These are phyloP conservation scores for Diaporthe citrichinensis DNA, from an alignment of 2,329 filamentous ascomycete genomes.

Conservation along the genomic window DNA sequence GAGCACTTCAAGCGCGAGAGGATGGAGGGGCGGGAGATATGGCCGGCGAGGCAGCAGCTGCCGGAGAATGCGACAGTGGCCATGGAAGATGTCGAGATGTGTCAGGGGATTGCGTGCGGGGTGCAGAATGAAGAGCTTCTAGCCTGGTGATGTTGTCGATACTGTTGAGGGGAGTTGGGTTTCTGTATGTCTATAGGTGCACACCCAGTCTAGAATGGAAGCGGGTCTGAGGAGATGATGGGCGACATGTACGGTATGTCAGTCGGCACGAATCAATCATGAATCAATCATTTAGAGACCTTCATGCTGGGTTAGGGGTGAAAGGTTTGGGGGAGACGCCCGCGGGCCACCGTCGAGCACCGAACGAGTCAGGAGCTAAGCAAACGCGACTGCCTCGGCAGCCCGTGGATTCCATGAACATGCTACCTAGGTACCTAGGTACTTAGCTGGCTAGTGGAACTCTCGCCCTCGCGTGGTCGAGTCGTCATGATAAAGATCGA, in stretches of 20 bases:
- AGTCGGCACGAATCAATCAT: not conserved
- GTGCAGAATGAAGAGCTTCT: conserved; percentile 15
- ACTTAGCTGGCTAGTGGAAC: not conserved
- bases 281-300: not conserved
- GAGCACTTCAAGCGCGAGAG: conserved; percentile 28
- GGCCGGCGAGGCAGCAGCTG: conserved; percentile 15
- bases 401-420: not conserved
- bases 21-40: conserved; percentile 11
- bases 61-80: not conserved
- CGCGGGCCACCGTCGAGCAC: not conserved
- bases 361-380: not conserved
- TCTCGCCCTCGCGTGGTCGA: not conserved
- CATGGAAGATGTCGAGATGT: conserved; percentile 15
- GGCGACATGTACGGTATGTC: not conserved
- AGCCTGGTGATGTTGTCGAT: not conserved
- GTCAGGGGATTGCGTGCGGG: not conserved
- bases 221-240: not conserved
- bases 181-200: not conserved
- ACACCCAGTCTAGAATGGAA: not conserved
- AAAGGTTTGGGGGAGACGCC: not conserved
- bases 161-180: not conserved
- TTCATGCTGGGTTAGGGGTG: not conserved
- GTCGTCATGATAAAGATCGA: not conserved
- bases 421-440: not conserved
- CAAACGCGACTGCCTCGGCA: not conserved